Base-by-base conservation (phyloP, 1,284 basidiomycete species). In the Rhodotorula glutinis region DNA sequence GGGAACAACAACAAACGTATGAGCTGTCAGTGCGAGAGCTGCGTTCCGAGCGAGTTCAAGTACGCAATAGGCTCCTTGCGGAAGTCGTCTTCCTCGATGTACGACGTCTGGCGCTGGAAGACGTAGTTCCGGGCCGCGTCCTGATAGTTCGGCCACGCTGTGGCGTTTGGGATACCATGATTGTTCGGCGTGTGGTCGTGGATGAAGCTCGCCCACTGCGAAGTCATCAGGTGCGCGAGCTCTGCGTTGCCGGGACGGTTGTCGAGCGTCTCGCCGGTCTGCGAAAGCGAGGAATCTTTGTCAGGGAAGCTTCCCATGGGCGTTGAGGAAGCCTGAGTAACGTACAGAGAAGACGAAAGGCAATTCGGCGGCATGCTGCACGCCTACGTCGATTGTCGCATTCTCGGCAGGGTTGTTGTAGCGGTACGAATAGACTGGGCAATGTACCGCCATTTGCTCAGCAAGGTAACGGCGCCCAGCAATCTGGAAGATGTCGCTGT, bases 191-290 rank as follows among this genome's bases (percentile, higher is more conserved):
- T 63, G 2, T 64, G 66, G 41, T 67, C 69, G 29, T 70, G 65
- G 29, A 75, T 73, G 62, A 75, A 75, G 49, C 66, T 66, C 57
- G 75, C 62, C 73, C 72, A 76, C 53, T 72, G 72, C 57, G 65
- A 67, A 13, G 68, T 67, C 65, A 76, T 73, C 43, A 73, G 69
- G 2, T 73, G 55, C n/a, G 75, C 69, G 38, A 76, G 71, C 33
- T 62, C 56, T 33, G 56, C 44, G 52, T 75, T 73, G 30, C 67
- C 66, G 4, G 52, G 46, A 16, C 70, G 54, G 9, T 59, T 66
- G 13, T 74, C 74, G 4, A 76, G 65, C 9, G 72, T 61, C 60
- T 75, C 75, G 44, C 68, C 65, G 14, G 73, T 72, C 60, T 53
- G 65, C 17, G 71, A 62, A 4, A 73, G 70, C 56, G n/a, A 51